These are phyloP conservation scores for Leishmania mexicana DNA, from an alignment of 208 protist genomes.

Conservation along the genomic window DNA sequence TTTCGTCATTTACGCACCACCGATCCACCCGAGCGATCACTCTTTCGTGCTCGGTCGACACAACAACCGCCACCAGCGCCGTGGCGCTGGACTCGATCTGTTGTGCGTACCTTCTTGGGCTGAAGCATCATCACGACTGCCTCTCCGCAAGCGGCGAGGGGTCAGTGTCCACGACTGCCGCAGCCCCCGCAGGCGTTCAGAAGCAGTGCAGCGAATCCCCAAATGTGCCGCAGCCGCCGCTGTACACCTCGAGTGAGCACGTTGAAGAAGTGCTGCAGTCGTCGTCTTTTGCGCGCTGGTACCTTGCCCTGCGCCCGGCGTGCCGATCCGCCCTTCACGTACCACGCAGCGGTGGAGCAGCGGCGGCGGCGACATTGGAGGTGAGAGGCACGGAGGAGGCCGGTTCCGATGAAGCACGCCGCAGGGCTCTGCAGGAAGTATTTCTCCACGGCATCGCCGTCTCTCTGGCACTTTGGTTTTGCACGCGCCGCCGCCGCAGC, in stretches of 20 bases:
- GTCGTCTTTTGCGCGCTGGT: constrained; percentile 17
- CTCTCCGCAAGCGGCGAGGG: background rate
- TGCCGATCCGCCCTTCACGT: constrained; percentile 6
- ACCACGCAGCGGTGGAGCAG: background rate
- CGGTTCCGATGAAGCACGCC: background rate
- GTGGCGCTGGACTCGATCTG: background rate
- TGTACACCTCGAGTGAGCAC: background rate
- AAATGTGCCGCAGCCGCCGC: background rate
- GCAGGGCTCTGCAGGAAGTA: constrained; percentile 11
- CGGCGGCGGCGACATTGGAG: background rate
- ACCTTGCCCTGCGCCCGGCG: constrained; percentile 8
- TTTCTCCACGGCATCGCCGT: constrained; percentile 19
- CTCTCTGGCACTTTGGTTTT: constrained; percentile 31
- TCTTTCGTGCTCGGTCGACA: background rate
- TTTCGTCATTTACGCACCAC: background rate
- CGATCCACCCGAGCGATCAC: background rate
- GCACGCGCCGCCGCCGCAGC: background rate
- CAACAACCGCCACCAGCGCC: background rate
- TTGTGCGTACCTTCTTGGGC: constrained; percentile 6
- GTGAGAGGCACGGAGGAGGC: background rate
- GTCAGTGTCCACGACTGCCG: background rate
- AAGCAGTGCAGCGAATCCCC: background rate
- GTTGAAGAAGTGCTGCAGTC: background rate
- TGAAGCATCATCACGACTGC: background rate
- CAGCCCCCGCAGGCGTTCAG: background rate